Evolutionary conservation across 1,284 basidiomycete genomes (phyloP).

Genomic region (Cutaneotrichosporon dermatis): DNA sequence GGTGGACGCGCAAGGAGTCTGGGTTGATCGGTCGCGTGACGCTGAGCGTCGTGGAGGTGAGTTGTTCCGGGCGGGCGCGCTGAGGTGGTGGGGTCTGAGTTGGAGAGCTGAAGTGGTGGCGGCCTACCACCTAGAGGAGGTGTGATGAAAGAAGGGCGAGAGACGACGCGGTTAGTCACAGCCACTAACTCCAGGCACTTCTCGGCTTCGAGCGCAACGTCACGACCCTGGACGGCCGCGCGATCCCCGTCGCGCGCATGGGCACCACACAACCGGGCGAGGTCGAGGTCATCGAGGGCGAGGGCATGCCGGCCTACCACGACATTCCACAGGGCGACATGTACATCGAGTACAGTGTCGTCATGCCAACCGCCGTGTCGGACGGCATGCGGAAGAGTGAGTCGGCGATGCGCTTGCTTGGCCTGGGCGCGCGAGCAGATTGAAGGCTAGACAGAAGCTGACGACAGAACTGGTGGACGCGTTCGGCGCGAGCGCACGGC

Average conservation of each 20-base stretch:
- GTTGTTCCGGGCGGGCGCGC: constrained; percentile 21
- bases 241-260: constrained; percentile 62
- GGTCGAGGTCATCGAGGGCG: constrained; percentile 75
- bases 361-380: constrained; percentile 69
- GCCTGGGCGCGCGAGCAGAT: no score
- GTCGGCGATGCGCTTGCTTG: not conserved
- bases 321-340: constrained; percentile 67
- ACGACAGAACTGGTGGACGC: constrained; percentile 13
- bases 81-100: no score
- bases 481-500: constrained; percentile 4
- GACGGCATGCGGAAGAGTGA: constrained; percentile 54
- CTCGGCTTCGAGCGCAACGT: constrained; percentile 61
- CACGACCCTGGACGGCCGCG: constrained; percentile 82
- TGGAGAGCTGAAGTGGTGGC: no score
- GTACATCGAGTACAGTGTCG: constrained; percentile 84
- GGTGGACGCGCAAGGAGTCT: constrained; percentile 81
- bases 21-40: constrained; percentile 85
- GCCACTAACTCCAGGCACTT: constrained; percentile 33
- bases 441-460: not conserved
- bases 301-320: constrained; percentile 80
- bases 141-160: no score
- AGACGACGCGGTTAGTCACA: no score
- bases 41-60: constrained; percentile 80
- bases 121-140: no score
- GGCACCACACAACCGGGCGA: constrained; percentile 90